Conservation (phyloP, 768 basidiomycete species). For the Leccinum rimulosum region DNA sequence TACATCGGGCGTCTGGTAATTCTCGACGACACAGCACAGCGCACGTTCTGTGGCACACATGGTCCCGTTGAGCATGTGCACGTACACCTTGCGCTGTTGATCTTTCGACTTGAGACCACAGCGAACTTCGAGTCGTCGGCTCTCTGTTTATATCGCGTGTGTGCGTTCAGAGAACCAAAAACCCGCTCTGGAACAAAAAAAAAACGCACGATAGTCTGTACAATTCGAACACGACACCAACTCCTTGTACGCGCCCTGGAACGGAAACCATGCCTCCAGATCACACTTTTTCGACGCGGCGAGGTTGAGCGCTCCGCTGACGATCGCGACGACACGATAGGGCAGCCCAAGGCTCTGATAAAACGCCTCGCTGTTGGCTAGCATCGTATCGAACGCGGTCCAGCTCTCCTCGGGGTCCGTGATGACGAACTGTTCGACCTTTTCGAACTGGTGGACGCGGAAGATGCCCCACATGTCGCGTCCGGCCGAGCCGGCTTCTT, state of each 20-base stretch:
- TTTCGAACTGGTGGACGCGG: slow-evolving; percentile 99
- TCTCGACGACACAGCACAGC: slow-evolving; percentile 96
- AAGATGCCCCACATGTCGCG: slow-evolving; percentile 99
- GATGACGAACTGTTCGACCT: slow-evolving; percentile 95
- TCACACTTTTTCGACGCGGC: slow-evolving; percentile 98
- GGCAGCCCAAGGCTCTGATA: slow-evolving; percentile 93
- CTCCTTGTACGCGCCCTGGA: slow-evolving; percentile 95
- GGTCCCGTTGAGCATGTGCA: slow-evolving; percentile 99
- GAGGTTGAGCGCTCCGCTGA: slow-evolving; percentile 94
- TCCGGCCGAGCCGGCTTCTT: slow-evolving; percentile 96
- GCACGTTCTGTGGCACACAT: slow-evolving; percentile 97
- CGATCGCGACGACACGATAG: slow-evolving; percentile 92
- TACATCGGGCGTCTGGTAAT: slow-evolving; percentile 95
- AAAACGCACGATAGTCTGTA: slow-evolving; percentile 92
- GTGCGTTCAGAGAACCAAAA: not conserved
- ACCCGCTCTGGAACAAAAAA: not conserved
- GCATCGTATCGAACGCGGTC: slow-evolving; percentile 90
- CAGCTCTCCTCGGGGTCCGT: slow-evolving; percentile 94
- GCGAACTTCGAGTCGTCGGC: slow-evolving; percentile 87
- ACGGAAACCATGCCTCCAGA: slow-evolving; percentile 99
- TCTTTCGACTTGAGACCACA: slow-evolving; percentile 91
- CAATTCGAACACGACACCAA: slow-evolving; percentile 97
- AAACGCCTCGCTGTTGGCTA: slow-evolving; percentile 87
- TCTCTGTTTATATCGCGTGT: slow-evolving; percentile 52
- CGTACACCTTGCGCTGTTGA: slow-evolving; percentile 88